These are phyloP conservation scores for Ceratobasidium sp. DNA, from an alignment of 1,284 basidiomycete genomes.

Conservation along the genomic window DNA sequence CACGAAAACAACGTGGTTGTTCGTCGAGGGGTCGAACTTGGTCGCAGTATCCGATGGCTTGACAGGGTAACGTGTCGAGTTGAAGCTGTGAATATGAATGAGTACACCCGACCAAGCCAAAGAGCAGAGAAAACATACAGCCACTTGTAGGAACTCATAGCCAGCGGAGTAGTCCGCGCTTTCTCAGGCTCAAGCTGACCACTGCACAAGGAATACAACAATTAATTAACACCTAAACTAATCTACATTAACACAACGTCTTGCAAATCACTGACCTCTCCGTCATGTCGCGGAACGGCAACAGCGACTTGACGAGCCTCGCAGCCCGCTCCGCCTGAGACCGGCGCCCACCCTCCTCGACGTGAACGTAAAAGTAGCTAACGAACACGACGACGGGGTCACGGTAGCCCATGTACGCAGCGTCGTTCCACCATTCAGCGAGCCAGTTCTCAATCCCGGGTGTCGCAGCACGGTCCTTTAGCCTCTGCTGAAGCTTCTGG, in stretches of 20 bases:
- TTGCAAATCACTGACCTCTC: slow-evolving; percentile 69
- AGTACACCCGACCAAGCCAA: not conserved
- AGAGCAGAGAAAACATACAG: slow-evolving; percentile 62
- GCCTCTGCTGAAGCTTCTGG: slow-evolving; percentile 80
- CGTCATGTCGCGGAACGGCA: slow-evolving; percentile 83
- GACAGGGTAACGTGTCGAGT: slow-evolving; percentile 85
- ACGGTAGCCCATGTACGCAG: slow-evolving; percentile 84
- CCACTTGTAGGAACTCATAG: slow-evolving; percentile 96
- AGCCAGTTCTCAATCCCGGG: slow-evolving; percentile 79
- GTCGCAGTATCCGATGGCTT: slow-evolving; percentile 85
- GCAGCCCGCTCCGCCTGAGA: slow-evolving; percentile 78
- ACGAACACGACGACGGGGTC: slow-evolving; percentile 94
- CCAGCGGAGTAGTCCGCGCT: slow-evolving; percentile 82
- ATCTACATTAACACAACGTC: slow-evolving; percentile 18
- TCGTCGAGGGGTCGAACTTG: slow-evolving; percentile 78
- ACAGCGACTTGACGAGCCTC: slow-evolving; percentile 80
- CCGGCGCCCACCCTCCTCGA: slow-evolving; percentile 68
- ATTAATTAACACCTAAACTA: slow-evolving; percentile 9
- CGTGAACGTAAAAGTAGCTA: slow-evolving; percentile 95
- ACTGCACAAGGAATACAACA: slow-evolving; percentile 55
- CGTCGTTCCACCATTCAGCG: slow-evolving; percentile 97
- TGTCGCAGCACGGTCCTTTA: slow-evolving; percentile 78
- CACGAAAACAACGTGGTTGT: slow-evolving; percentile 92
- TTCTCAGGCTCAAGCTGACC: slow-evolving; percentile 91
- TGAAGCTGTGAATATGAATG: slow-evolving; percentile 69